Evolutionary conservation across 176 grass and related monocot species (phyloP).

Genomic region (Carex littledalei): DNA sequence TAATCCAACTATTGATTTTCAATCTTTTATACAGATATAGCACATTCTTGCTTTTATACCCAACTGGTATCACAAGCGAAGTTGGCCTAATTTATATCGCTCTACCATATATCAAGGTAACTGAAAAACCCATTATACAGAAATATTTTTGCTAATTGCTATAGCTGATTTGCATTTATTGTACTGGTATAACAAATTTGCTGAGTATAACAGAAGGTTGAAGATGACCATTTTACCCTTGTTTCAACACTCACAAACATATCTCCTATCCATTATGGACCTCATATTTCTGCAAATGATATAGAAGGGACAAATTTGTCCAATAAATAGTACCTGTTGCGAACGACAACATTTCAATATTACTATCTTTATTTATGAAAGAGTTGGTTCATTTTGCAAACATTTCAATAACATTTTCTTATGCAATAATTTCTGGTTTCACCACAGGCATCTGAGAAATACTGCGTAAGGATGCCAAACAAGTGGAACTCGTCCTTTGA

Average conservation of each 20-base stretch:
- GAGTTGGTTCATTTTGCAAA: not conserved
- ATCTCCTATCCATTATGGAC: not conserved
- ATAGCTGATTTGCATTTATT: not conserved
- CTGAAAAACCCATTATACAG: not conserved
- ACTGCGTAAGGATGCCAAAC: slow-evolving; percentile 55
- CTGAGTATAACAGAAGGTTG: not conserved
- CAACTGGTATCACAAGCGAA: slow-evolving; percentile 49
- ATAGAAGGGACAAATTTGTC: not conserved
- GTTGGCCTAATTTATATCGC: slow-evolving; percentile 47
- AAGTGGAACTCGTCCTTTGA: slow-evolving; percentile 65
- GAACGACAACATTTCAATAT: not conserved
- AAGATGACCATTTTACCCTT: not conserved
- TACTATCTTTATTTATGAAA: not conserved
- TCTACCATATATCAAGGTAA: slow-evolving; percentile 44
- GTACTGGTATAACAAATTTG: not conserved
- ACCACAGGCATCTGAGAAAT: slow-evolving; percentile 41
- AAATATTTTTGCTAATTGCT: not conserved
- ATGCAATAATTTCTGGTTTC: not conserved
- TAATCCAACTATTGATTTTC: not conserved
- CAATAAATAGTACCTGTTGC: not conserved
- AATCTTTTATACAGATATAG: slow-evolving; percentile 31
- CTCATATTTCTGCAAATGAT: not conserved
- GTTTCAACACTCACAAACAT: not conserved
- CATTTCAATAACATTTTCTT: not conserved
- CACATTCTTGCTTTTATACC: slow-evolving; percentile 45